Base-by-base conservation (phyloP, 2,329 filamentous ascomycete species). In the Monilinia vaccinii-corymbosi region DNA sequence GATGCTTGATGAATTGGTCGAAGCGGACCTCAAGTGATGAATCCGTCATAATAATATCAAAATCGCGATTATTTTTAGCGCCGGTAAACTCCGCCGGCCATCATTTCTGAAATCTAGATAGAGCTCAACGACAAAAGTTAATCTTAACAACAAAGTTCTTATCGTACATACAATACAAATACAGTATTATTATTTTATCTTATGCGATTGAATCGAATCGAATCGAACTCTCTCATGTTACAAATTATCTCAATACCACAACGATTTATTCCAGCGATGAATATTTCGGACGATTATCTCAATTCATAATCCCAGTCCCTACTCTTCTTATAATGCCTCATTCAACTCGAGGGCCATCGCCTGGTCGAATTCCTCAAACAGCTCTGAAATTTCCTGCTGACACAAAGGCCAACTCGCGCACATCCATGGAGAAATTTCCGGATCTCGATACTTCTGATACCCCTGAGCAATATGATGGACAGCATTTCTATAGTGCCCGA, bases 401-500 rank as follows among this genome's bases (percentile, higher is more conserved):
- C 51, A 63, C 58, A 49, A 63, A 66, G 53, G 52, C 60, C 56
- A 64, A 63, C 56, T 50, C 62, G 40, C 67, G 66, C 40, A 66
- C 68, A 48, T 70, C 69, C 28, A 81, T 81, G 72, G 81, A 84
- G 71, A 82, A 82, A 71, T 84, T 84, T 63, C 81, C 81, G 64
- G 81, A 84, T 63, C 73, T 80, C 66, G 80, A 82, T 66, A 64
- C 72, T 7, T 50, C 63, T 64, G 38, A 55, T 44, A 34, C 51
- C 8, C 32, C 45, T n/a, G 38, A 55, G 23, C 51, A 55, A 45
- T 55, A 55, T 16, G 62, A 69, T 59, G 61, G 60, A 44, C 63
- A 66, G 55, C 61, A 61, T 6, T 56, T 21, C 16, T 40, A 61
- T 45, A 49, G 63, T 16, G 66, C 60, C 58, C 62, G 67, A 16